Conservation (phyloP, 805 yeast genomes). For the Hanseniaspora hatyaiensis region DNA sequence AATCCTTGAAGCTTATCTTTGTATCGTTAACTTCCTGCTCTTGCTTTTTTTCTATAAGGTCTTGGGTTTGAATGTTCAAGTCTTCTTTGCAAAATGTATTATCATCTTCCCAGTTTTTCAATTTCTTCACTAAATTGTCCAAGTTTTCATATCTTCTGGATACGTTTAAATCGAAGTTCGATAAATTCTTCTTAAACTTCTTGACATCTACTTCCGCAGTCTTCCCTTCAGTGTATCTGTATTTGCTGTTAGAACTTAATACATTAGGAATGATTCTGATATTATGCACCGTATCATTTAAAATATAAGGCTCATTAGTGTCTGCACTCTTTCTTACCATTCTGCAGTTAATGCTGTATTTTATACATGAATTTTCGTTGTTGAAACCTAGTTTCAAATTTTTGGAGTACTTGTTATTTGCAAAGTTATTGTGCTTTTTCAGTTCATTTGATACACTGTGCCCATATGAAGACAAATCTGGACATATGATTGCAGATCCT, state of each 20-base stretch:
- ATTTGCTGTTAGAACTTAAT: constrained; percentile 20
- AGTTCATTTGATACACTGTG: neutral
- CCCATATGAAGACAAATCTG: constrained; percentile 29
- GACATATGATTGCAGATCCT: constrained; percentile 44
- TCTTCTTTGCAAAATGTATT: neutral
- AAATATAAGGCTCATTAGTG: constrained; percentile 25
- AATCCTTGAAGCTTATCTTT: neutral
- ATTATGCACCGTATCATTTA: constrained; percentile 31
- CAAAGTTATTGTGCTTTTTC: too few species aligned
- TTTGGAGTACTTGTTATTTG: too few species aligned
- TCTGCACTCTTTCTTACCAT: constrained; percentile 38
- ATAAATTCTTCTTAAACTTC: constrained; percentile 16
- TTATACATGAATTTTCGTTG: constrained; percentile 37
- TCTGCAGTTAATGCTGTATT: constrained; percentile 46
- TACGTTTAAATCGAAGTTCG: neutral
- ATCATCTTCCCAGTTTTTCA: constrained; percentile 9
- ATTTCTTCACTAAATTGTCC: neutral
- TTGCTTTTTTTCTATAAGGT: constrained; percentile 10
- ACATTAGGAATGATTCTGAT: constrained; percentile 33
- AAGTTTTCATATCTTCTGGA: neutral
- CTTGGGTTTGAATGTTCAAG: constrained; percentile 2
- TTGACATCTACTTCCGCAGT: constrained; percentile 18
- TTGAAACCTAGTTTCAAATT: constrained; percentile 41
- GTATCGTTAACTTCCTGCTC: neutral
- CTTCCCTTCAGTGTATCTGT: constrained; percentile 19